Evolutionary conservation across 129 eudicot genomes (phyloP).

Genomic region (Apium graveolens): DNA sequence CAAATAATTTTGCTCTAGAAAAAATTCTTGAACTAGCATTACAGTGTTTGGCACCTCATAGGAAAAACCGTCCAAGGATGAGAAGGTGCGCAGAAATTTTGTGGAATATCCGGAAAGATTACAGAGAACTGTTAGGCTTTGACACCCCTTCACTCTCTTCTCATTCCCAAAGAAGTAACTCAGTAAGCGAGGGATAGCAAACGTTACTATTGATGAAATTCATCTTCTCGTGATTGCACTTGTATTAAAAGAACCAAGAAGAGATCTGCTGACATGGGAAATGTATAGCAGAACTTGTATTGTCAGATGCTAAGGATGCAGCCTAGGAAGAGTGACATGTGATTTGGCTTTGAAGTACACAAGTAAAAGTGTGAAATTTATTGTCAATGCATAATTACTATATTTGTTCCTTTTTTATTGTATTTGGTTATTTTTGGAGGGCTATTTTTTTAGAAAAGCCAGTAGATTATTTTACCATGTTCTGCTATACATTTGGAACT

Average conservation of each 20-base stretch:
- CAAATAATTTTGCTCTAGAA: constrained; percentile 45
- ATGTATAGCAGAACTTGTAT: no score
- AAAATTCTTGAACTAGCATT: constrained; percentile 74
- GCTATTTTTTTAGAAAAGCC: background rate
- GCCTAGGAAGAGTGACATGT: background rate
- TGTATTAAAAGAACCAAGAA: background rate
- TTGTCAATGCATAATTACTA: background rate
- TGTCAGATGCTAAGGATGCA: background rate
- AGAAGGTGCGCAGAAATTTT: constrained; percentile 75
- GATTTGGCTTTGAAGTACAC: background rate
- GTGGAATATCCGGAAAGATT: constrained; percentile 84
- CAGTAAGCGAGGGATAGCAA: constrained; percentile 10
- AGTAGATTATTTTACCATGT: background rate
- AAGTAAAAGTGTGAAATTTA: background rate
- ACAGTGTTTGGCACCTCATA: constrained; percentile 58
- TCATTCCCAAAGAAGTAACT: constrained; percentile 5
- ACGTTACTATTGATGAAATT: background rate
- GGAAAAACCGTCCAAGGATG: constrained; percentile 69
- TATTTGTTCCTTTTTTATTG: background rate
- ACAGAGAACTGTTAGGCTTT: constrained; percentile 40
- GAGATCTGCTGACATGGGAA: background rate
- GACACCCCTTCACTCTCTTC: constrained; percentile 12
- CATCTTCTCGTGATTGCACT: background rate
- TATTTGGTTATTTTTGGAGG: background rate
- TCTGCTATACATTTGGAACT: background rate